These are phyloP conservation scores for Dispira parvispora DNA, from an alignment of 192 early-diverging fungal genomes.

Conservation along the genomic window DNA sequence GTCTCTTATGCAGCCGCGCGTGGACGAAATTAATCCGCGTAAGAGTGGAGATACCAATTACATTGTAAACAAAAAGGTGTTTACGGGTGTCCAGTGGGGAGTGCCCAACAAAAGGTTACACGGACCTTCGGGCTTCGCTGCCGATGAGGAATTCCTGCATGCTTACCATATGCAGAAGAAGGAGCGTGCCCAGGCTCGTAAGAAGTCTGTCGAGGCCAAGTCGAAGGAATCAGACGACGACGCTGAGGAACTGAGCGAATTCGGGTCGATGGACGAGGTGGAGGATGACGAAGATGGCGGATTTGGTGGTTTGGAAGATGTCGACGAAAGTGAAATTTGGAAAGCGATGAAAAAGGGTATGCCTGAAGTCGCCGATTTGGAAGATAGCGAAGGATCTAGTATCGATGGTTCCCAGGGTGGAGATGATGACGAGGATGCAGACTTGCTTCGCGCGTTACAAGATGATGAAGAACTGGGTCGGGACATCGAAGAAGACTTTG, in stretches of 20 bases:
- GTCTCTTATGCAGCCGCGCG: slow-evolving; percentile 33
- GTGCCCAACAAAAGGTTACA: slow-evolving; percentile 27
- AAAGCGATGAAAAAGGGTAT: slow-evolving; percentile 11
- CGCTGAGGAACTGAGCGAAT: slow-evolving; percentile 26
- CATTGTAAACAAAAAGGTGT: slow-evolving; percentile 47
- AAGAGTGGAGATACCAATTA: slow-evolving; percentile 24
- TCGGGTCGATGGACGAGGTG: slow-evolving; percentile 21
- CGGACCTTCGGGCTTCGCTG: slow-evolving; percentile 16
- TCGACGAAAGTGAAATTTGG: slow-evolving; percentile 30
- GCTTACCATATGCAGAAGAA: slow-evolving; percentile 28
- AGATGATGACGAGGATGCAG: slow-evolving; percentile 39
- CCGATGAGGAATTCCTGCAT: slow-evolving; percentile 24
- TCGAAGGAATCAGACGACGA: slow-evolving; percentile 22
- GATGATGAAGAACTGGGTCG: slow-evolving; percentile 17
- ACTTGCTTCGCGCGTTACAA: slow-evolving; percentile 30
- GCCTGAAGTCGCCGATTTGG: neutral
- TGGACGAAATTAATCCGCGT: slow-evolving; percentile 14
- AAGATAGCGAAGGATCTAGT: neutral
- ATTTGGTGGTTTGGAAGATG: slow-evolving; percentile 32
- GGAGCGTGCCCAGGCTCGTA: slow-evolving; percentile 18
- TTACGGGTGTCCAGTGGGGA: slow-evolving; percentile 21
- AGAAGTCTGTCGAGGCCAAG: slow-evolving; percentile 25
- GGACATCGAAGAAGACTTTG: neutral
- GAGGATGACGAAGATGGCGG: slow-evolving; percentile 28
- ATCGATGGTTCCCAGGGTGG: slow-evolving; percentile 32